Evolutionary conservation across 2,329 filamentous ascomycete species (phyloP).

Genomic region (Fusarium humuli): DNA sequence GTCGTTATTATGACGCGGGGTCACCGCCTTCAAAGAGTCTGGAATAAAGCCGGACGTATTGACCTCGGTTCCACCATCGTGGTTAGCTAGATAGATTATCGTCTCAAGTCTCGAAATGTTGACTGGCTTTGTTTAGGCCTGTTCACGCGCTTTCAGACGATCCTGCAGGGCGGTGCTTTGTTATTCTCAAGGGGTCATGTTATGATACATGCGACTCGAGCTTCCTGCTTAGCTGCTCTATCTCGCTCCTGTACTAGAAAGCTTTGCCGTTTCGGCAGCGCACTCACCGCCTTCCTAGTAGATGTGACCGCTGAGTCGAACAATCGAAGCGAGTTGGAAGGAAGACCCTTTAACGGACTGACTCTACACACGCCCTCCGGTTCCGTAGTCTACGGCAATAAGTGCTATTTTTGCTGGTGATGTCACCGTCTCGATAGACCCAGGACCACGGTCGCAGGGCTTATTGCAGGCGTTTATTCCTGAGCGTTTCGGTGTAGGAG

Average conservation of each 20-base stretch:
- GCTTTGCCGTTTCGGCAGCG: slow-evolving; percentile 27
- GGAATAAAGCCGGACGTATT: slow-evolving; percentile 48
- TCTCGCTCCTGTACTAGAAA: slow-evolving; percentile 8
- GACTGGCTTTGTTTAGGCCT: slow-evolving; percentile 22
- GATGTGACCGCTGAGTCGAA: slow-evolving; percentile 32
- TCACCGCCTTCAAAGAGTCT: slow-evolving; percentile 47
- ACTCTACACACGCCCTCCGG: slow-evolving; percentile 23
- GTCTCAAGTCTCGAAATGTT: slow-evolving; percentile 17
- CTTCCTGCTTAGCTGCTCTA: slow-evolving; percentile 22
- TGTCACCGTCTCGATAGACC: slow-evolving; percentile 44
- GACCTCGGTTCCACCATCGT: slow-evolving; percentile 36
- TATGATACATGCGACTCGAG: slow-evolving; percentile 6
- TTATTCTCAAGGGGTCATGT: slow-evolving; percentile 5
- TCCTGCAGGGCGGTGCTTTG: slow-evolving; percentile 5
- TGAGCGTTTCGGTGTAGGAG: slow-evolving; percentile 2
- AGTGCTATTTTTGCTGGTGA: slow-evolving; percentile 33
- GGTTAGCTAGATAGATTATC: slow-evolving; percentile 28
- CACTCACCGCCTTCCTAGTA: slow-evolving; percentile 37
- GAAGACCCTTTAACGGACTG: slow-evolving; percentile 33
- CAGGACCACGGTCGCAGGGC: slow-evolving; percentile 40
- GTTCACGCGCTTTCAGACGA: slow-evolving; percentile 14
- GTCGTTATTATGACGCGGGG: slow-evolving; percentile 45
- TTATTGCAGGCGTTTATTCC: slow-evolving; percentile 29
- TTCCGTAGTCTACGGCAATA: slow-evolving; percentile 33
- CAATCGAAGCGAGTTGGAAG: slow-evolving; percentile 28